phyloP scores from a whole-genome alignment of 2,329 filamentous ascomycete genomes.

The Fusarium compactum region DNA sequence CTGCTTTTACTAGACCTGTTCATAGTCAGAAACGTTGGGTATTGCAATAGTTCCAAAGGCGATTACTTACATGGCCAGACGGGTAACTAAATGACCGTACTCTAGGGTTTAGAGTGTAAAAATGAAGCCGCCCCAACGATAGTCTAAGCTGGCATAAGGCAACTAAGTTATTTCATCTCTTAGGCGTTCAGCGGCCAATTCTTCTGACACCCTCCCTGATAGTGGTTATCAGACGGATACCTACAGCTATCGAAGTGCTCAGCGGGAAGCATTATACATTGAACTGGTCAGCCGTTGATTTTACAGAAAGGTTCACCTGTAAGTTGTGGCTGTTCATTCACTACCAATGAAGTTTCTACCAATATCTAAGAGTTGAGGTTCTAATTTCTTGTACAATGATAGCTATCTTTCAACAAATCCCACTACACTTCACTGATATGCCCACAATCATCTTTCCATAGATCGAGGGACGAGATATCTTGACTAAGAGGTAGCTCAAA shows the following conservation, averaged over 20 bases:
- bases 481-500: not conserved
- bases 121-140: not conserved
- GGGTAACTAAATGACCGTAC: not conserved
- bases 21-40: not conserved
- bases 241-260: not conserved
- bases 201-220: not conserved
- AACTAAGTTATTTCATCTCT: not conserved
- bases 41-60: not conserved
- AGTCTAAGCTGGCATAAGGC: not conserved
- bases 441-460: not conserved
- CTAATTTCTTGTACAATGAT: not conserved
- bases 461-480: not conserved
- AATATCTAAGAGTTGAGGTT: not conserved
- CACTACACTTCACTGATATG: fast-evolving
- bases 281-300: not conserved
- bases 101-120: not conserved
- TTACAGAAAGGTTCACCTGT: not conserved
- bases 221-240: not conserved
- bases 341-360: not conserved
- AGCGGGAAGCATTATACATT: not conserved
- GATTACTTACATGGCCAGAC: not conserved
- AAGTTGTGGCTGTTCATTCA: not conserved
- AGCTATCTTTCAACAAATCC: not conserved
- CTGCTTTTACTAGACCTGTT: not conserved
- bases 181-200: too few species aligned